These are phyloP conservation scores for Pseudotsuga menziesii DNA, from an alignment of 75 land plant genomes.

Conservation along the genomic window DNA sequence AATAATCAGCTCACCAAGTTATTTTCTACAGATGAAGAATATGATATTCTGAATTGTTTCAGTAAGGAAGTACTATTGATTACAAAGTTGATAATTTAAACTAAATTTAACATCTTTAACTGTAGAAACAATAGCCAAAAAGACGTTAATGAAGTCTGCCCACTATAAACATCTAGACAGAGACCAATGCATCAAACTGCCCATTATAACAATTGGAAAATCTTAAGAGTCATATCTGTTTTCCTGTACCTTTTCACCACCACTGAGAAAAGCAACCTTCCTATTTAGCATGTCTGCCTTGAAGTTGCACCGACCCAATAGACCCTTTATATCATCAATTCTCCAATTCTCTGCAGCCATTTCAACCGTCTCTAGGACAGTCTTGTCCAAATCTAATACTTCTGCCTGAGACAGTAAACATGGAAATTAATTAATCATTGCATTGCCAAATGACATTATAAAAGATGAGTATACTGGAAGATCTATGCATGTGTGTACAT, in stretches of 20 bases:
- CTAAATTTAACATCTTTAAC: background rate
- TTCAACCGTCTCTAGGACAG: constrained; percentile 88
- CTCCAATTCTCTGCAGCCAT: constrained; percentile 96
- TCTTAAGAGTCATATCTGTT: background rate
- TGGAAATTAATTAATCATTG: background rate
- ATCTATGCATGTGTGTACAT: background rate
- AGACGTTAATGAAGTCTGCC: background rate
- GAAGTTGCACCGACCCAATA: constrained; percentile 96
- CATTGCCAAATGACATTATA: background rate
- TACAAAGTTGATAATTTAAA: background rate
- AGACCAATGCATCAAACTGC: background rate
- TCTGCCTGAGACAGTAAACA: constrained; percentile 60
- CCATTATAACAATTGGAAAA: constrained; percentile 3
- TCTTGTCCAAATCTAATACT: constrained; percentile 87
- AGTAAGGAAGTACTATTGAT: background rate
- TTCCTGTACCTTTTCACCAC: constrained; percentile 88
- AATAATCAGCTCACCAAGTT: background rate
- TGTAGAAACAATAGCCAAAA: constrained; percentile 4
- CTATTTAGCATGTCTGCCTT: constrained; percentile 93
- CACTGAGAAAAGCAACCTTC: constrained; percentile 87
- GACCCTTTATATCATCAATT: constrained; percentile 89
- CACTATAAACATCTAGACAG: background rate
- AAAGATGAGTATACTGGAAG: background rate
- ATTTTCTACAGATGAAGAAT: background rate
- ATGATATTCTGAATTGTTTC: background rate